Base-by-base conservation (phyloP, 768 basidiomycete species). In the Mycena amicta region DNA sequence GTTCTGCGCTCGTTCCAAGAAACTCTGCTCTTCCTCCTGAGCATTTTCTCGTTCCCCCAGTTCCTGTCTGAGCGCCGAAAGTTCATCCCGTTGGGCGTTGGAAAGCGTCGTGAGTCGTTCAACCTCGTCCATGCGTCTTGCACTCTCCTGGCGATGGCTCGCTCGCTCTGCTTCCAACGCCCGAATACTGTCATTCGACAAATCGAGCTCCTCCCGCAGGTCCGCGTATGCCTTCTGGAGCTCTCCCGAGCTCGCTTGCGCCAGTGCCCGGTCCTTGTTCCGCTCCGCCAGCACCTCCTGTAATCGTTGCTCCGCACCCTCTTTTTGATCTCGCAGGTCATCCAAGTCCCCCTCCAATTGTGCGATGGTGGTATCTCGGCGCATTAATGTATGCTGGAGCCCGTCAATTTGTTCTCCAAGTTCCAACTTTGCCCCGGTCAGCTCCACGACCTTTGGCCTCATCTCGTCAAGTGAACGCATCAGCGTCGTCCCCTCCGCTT, bases 391-490 rank as follows among this genome's bases (percentile, higher is more conserved):
- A 52, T 79, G 77, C 57, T 86, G 79, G 55, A 92, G 71, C 54
- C 72, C 70, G 61, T 83, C 84, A 45, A 85, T 75, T 65, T 83
- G 84, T 60, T 93, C 89, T 43, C 79, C 77, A 8, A 91, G 78
- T 59, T 89, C 83, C 15, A 90, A 73, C 69, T 88, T 91, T 59
- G 78, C 80, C 33, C 85, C 83, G 2, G 89, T 92, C 53, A 95
- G 77, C 68, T 92, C 87, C 22, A 93, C 86, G 61, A 93, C 86
- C 75, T 93, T 93, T 39, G 90, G 84, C 28, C 89, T 83, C 85
- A 93, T 88, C 72, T 93, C 91, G 61, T 93, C 88, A 59, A 94
- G 74, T n/a, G 89, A 86, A 27, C 80, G 83, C 85, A 93, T 83
- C 30, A 95, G 80, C 52, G 77, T 80, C n/a, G 82, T 85, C 39